These are phyloP conservation scores for Sanghuangporus weigelae DNA, from an alignment of 1,284 basidiomycete species.

Conservation along the genomic window DNA sequence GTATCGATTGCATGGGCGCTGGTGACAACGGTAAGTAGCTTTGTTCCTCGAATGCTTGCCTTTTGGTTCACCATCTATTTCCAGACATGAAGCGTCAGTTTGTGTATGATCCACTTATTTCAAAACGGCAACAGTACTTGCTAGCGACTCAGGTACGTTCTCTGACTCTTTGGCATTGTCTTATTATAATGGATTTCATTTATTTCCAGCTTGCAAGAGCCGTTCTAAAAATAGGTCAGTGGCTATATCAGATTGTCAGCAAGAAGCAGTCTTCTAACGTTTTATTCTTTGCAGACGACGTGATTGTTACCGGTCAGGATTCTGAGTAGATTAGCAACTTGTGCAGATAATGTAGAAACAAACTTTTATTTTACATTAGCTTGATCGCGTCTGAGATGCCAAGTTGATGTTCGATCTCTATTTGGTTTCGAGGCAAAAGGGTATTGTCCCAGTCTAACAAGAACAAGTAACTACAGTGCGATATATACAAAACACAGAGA, in stretches of 20 bases:
- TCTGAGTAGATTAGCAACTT: conserved; percentile 42
- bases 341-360: conserved; percentile 8
- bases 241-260: not conserved
- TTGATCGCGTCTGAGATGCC: not conserved
- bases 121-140: conserved; percentile 95
- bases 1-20: conserved; percentile 88
- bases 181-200: not conserved
- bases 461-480: not conserved
- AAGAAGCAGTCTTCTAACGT: not conserved
- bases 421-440: not conserved
- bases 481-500: not conserved
- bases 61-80: not conserved
- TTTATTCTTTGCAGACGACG: conserved; percentile 46
- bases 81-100: conserved; percentile 97
- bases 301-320: conserved; percentile 55
- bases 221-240: conserved; percentile 68
- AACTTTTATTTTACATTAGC: not conserved
- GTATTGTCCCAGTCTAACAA: not conserved
- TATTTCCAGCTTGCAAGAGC: conserved; percentile 54
- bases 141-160: conserved; percentile 87
- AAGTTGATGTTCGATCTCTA: not conserved
- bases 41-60: not conserved
- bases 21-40: conserved; percentile 75
- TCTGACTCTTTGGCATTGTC: conserved; percentile 20
- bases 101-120: conserved; percentile 96